Percentiles rank a stretch among this genome's conserved stretches.
phyloP scores from a whole-genome alignment of 2,329 filamentous ascomycete species.

The Penicillium psychrosexuale region DNA sequence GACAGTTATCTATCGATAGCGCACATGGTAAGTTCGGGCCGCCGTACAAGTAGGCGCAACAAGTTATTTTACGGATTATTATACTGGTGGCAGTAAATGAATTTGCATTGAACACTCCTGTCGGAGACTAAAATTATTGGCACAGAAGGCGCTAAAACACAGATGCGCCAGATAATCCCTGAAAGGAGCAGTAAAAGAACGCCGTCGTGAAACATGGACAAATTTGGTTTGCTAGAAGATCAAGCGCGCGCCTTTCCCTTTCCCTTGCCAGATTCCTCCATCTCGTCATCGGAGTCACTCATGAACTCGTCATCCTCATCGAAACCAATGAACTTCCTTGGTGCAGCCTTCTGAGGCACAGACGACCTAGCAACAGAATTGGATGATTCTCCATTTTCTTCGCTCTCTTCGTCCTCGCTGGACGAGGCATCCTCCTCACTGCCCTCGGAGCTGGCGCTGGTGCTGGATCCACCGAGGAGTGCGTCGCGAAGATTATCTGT shows the following conservation, averaged over 20 bases:
- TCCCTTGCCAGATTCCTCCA: conserved; percentile 32
- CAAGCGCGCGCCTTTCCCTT: conserved; percentile 36
- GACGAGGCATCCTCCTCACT: conserved; percentile 32
- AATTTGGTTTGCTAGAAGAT: conserved; percentile 7
- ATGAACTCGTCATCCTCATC: conserved; percentile 50
- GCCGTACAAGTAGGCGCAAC: conserved; percentile 11
- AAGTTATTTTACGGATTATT: neutral
- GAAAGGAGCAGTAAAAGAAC: conserved; percentile 10
- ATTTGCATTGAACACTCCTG: neutral
- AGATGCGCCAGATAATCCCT: conserved; percentile 7
- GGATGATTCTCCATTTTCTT: conserved; percentile 32
- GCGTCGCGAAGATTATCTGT: conserved; percentile 42
- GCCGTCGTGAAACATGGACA: conserved; percentile 20
- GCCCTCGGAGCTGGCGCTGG: conserved; percentile 42
- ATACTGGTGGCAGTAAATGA: neutral
- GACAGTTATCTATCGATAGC: conserved; percentile 24
- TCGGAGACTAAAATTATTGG: neutral
- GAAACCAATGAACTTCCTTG: conserved; percentile 45
- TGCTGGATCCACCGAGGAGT: conserved; percentile 36
- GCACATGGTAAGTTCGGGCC: conserved; percentile 14
- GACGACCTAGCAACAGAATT: conserved; percentile 21
- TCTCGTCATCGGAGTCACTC: conserved; percentile 41
- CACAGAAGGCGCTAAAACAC: conserved; percentile 9
- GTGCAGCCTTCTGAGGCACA: conserved; percentile 27
- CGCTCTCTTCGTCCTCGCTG: conserved; percentile 38